Conservation (phyloP, 148 eudicot genomes). For the Linanthus parryae region DNA sequence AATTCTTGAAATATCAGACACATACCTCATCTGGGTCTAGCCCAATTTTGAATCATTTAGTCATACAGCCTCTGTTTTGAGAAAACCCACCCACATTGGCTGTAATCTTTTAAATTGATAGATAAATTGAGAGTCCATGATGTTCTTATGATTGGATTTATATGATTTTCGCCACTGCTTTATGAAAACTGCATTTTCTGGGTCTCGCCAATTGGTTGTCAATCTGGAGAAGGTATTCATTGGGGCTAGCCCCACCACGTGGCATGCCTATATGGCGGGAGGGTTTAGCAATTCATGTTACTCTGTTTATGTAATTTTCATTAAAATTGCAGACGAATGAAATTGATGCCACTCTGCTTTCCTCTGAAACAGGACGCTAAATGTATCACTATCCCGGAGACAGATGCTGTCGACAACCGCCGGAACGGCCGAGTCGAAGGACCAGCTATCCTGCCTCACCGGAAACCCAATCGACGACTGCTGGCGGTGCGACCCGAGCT, state of each 20-base stretch:
- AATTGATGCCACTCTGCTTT: not conserved
- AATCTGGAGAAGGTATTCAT: too few relatives aligned
- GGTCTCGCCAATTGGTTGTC: too few relatives aligned
- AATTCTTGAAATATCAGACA: not conserved
- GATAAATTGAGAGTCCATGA: not conserved
- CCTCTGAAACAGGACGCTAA: conserved; percentile 55
- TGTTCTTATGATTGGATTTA: not conserved
- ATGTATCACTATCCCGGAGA: conserved; percentile 62
- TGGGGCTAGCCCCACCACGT: too few relatives aligned
- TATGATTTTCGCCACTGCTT: too few relatives aligned
- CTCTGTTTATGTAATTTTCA: conserved; percentile 3
- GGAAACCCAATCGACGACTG: conserved; percentile 71
- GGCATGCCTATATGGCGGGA: not conserved
- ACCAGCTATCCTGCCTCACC: conserved; percentile 26
- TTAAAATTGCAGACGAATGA: not conserved
- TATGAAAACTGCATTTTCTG: too few relatives aligned
- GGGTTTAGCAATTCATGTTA: not conserved
- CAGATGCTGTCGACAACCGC: conserved; percentile 23
- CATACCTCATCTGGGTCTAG: not conserved
- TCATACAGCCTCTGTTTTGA: not conserved
- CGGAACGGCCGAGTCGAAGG: not conserved
- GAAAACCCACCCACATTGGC: not conserved
- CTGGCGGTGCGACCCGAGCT: conserved; percentile 57
- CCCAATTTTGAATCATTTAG: not conserved
- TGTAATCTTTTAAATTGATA: not conserved